Percentiles rank a stretch among this genome's conserved stretches.
phyloP scores from a whole-genome alignment of 192 early-diverging fungal genomes.

The Paraglomus occultum region DNA sequence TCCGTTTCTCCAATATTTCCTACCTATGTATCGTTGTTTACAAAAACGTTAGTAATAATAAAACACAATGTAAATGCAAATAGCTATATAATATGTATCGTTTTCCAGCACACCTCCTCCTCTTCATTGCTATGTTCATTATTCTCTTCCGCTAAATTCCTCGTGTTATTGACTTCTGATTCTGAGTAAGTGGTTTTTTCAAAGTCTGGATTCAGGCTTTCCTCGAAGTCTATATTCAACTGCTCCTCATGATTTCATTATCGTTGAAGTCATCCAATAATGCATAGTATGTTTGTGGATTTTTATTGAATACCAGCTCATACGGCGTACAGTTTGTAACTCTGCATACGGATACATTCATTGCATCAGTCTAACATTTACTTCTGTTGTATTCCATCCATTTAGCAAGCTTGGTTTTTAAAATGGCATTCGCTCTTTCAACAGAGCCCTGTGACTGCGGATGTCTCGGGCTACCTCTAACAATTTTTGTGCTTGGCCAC shows the following conservation, averaged over 20 bases:
- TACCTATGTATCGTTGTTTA: too few species aligned
- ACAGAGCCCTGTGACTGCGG: neutral
- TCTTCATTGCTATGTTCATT: too few species aligned
- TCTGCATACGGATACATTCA: constrained; percentile 12
- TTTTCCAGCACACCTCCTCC: too few species aligned
- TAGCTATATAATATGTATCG: too few species aligned
- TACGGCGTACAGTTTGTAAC: neutral
- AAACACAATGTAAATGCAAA: too few species aligned
- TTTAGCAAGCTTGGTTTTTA: constrained; percentile 2
- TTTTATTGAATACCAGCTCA: neutral
- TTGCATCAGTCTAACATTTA: neutral
- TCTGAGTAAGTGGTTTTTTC: too few species aligned
- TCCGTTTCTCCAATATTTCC: too few species aligned
- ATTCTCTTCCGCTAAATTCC: too few species aligned
- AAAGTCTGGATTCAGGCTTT: constrained; percentile 24
- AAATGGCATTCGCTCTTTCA: constrained; percentile 2
- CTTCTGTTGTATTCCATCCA: constrained; percentile 1
- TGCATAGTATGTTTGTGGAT: neutral
- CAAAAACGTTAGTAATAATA: too few species aligned
- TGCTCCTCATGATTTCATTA: constrained; percentile 21
- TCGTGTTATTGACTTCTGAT: too few species aligned
- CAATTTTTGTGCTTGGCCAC: constrained; percentile 4
- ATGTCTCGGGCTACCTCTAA: constrained; percentile 1
- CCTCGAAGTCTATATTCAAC: constrained; percentile 31
- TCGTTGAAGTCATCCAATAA: neutral